Evolutionary conservation across 2,329 filamentous ascomycete genomes (phyloP), one percentile per base, ranked within the genome.

Genomic region (Ophiosphaerella herpotricha): DNA sequence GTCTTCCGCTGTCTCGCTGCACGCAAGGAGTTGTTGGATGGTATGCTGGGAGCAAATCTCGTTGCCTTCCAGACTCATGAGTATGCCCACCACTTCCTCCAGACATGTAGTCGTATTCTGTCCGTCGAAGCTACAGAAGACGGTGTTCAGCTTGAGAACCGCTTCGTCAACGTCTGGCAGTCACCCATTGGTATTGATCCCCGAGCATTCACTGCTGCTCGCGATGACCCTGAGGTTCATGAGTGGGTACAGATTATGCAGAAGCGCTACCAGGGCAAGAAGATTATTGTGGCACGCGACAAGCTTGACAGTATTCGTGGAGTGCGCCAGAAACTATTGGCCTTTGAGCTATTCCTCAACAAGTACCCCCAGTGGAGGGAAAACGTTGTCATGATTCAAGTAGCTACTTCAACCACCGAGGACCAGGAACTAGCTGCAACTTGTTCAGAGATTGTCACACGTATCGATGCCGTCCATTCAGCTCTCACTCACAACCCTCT

Each of bases 61-160:
- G 85, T 97, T 55, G 92, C 90, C 1, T 97, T 97, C 75, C 93
- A 97, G 75, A 96, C 91, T 21, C 85, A 88, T 48, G 93, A 97
- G 73, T 97, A 97, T 67, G 88, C 89, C 4, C 86, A 93, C 12
- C 94, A 97, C 75, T 97, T 97, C 74, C 79, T 97, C 42, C 92
- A 97, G 74, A 97, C 93, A 0, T 97, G 93, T 80, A 96, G 91
- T 71, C 88, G 94, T 31, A 81, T 97, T 12, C 81, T 97, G 33
- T 88, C 84, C n/a, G 90, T 95, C 1, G 93, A 97, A 72, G 92
- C 92, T 1, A 93, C 89, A 0, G 86, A 87, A 1, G 88, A 96
- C 36, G 93, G 94, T 1, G 82, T 97, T 1, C 90, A 97, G 70
- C 79, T 97, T 7, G 93, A 97, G 57, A 90, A 96, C 63, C 89